phyloP scores from a whole-genome alignment of 495 filamentous ascomycete species.

The Neurospora terricola region DNA sequence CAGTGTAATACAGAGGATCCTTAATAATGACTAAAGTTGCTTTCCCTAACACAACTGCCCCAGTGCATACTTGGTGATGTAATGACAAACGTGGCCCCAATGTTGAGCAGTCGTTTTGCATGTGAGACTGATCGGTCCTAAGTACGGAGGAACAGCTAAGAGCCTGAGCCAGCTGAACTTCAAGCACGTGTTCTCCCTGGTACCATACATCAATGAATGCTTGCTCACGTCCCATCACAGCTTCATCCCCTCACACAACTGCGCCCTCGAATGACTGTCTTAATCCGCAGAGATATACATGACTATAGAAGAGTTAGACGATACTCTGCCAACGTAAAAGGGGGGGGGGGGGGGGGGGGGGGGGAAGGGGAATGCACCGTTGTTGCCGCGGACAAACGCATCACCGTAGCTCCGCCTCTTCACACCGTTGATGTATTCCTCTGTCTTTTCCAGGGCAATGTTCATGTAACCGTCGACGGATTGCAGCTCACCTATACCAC shows the following conservation, averaged over 20 bases:
- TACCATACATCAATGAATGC: not conserved
- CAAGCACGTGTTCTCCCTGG: not conserved
- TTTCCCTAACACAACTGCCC: not conserved
- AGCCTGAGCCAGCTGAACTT: not conserved
- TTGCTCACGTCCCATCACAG: not conserved
- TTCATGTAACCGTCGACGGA: constrained; percentile 99
- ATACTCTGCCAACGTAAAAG: not conserved
- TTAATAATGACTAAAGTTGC: not conserved
- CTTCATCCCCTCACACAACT: not conserved
- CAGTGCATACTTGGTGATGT: not conserved
- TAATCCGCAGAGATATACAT: constrained; percentile 70
- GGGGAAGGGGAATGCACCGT: constrained; percentile 46
- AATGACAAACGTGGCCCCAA: not conserved
- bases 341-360: too few relatives aligned
- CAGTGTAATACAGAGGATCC: not conserved
- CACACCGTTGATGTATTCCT: constrained; percentile 79
- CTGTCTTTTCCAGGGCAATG: constrained; percentile 88
- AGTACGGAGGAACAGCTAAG: not conserved
- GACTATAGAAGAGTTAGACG: constrained; percentile 30
- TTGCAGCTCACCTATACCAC: constrained; percentile 66
- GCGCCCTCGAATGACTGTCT: not conserved
- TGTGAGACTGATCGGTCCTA: not conserved
- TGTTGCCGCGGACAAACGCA: constrained; percentile 94
- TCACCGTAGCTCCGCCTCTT: constrained; percentile 79
- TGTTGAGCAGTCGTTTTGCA: not conserved